Evolutionary conservation across 2,329 filamentous ascomycete genomes (phyloP).

Genomic region (Blumeria hordei): DNA sequence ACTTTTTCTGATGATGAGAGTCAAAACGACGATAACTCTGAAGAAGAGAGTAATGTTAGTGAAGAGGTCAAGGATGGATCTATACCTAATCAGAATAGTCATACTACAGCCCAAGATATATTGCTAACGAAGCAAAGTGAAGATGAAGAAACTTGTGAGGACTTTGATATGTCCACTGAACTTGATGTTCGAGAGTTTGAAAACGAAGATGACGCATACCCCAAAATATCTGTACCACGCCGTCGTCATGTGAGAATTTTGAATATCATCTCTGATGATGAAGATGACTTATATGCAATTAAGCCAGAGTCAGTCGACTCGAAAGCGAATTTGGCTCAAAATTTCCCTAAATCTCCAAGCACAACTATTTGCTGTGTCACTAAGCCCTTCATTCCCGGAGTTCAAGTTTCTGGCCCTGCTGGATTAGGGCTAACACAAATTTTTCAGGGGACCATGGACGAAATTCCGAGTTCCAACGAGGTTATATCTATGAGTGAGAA

Average conservation of each 20-base stretch:
- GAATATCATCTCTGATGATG: slow-evolving; percentile 18
- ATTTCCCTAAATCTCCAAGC: slow-evolving; percentile 25
- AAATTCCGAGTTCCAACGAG: slow-evolving; percentile 20
- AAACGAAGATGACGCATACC: slow-evolving; percentile 13
- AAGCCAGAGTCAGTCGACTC: slow-evolving; percentile 9
- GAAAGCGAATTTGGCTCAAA: slow-evolving; percentile 3
- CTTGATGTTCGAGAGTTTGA: slow-evolving; percentile 18
- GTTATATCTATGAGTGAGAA: slow-evolving; percentile 7
- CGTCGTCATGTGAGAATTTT: slow-evolving; percentile 4
- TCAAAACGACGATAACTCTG: slow-evolving; percentile 13
- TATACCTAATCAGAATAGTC: not conserved
- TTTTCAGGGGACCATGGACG: slow-evolving; percentile 73
- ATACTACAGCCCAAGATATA: not conserved
- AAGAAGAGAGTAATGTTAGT: slow-evolving; percentile 17
- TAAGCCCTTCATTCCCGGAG: slow-evolving; percentile 44
- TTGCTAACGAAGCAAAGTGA: not conserved
- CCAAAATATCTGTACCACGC: not conserved
- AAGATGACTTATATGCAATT: slow-evolving; percentile 20
- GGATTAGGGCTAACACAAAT: slow-evolving; percentile 67
- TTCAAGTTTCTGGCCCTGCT: slow-evolving; percentile 34
- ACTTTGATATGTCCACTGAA: slow-evolving; percentile 2
- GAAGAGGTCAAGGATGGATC: slow-evolving; percentile 19
- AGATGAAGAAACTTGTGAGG: not conserved
- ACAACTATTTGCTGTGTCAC: slow-evolving; percentile 44
- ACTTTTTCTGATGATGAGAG: slow-evolving; percentile 18